phyloP scores from a whole-genome alignment of 2,329 filamentous ascomycete species.

The Diaporthe sp. region DNA sequence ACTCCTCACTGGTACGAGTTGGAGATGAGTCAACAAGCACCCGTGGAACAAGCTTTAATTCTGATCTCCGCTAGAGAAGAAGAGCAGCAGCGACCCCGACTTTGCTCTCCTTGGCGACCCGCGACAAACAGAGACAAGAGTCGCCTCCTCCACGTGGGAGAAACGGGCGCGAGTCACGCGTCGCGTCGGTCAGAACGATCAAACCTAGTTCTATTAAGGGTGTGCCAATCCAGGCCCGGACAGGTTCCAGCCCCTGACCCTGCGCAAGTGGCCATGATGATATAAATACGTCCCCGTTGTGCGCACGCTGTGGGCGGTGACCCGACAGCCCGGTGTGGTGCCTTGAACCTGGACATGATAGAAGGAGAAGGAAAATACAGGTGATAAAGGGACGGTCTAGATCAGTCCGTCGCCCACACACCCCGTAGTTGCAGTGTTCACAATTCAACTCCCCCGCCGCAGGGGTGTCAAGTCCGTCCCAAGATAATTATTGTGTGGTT shows the following conservation, averaged over 20 bases:
- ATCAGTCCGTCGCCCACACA: conserved; percentile 3
- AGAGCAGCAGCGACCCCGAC: conserved; percentile 2
- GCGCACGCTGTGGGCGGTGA: neutral
- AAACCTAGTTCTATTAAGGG: neutral
- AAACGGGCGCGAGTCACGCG: conserved; percentile 21
- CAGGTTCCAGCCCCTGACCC: neutral
- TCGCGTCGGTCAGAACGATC: neutral
- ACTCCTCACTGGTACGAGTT: neutral
- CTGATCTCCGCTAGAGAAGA: conserved; percentile 5
- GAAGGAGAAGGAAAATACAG: neutral
- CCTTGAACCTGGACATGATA: conserved; percentile 1
- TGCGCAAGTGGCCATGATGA: neutral
- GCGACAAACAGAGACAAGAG: conserved; percentile 1
- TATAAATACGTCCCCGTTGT: conserved; percentile 20
- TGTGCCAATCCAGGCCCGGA: neutral
- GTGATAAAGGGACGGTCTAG: neutral
- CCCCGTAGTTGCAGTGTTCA: neutral
- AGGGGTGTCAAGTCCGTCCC: neutral
- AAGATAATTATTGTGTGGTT: neutral
- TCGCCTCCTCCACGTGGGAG: conserved; percentile 19
- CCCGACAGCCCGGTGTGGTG: conserved; percentile 11
- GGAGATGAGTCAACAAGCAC: conserved; percentile 2
- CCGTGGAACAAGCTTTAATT: conserved; percentile 15
- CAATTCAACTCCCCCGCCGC: neutral
- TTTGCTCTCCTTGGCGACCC: neutral